A percentile compares a stretch with the other conserved stretches of the same genome.
Conservation (phyloP, 768 basidiomycete genomes). For the Neoboletus magnificus region DNA sequence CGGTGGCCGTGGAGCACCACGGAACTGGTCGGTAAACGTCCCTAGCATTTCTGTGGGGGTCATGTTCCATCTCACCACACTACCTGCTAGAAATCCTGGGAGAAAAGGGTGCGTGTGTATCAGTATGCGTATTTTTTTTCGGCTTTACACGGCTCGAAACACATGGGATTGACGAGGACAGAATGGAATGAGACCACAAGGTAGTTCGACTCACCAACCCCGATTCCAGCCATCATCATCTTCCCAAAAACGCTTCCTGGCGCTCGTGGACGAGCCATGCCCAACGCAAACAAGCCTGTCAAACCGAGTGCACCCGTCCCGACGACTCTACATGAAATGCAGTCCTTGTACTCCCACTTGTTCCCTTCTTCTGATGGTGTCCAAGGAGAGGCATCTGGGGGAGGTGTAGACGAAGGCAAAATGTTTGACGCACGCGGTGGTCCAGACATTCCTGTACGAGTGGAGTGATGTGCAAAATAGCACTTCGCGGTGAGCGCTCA, state of each 20-base stretch:
- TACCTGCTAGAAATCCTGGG: constrained; percentile 29
- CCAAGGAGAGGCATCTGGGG: background rate
- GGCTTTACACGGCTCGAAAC: background rate
- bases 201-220: constrained; percentile 46
- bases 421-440: constrained; percentile 14
- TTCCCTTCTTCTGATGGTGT: constrained; percentile 4
- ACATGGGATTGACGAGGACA: background rate
- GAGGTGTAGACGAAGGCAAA: background rate
- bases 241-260: constrained; percentile 63
- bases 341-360: constrained; percentile 43
- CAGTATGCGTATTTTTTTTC: constrained; percentile 8
- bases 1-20: background rate
- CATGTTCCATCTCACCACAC: constrained; percentile 30
- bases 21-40: constrained; percentile 10
- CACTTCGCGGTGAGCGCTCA: background rate
- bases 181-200: background rate
- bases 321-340: constrained; percentile 66
- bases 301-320: constrained; percentile 62
- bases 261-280: constrained; percentile 57
- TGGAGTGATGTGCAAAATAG: background rate
- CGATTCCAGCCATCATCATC: constrained; percentile 57
- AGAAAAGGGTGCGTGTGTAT: background rate
- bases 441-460: constrained; percentile 14
- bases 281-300: constrained; percentile 65
- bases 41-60: constrained; percentile 24